phyloP scores from a whole-genome alignment of 306 rosid genomes.

The Gastrolobium villosum region DNA sequence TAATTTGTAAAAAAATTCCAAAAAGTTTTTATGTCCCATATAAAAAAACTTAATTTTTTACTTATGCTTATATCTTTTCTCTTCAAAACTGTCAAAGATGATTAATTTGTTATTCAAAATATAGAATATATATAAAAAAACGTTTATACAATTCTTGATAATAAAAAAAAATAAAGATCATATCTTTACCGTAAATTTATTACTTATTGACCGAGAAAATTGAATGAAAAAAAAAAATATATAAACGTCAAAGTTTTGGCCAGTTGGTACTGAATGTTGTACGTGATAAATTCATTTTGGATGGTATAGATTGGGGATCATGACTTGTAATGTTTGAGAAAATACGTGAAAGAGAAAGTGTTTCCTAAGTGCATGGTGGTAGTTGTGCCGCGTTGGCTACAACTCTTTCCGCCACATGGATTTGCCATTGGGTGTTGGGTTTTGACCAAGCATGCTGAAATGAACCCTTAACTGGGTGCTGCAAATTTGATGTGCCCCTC shows the following conservation, averaged over 20 bases:
- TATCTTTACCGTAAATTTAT: not conserved
- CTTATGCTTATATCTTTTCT: constrained; percentile 21
- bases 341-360: constrained; percentile 19
- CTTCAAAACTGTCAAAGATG: not conserved
- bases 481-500: not conserved
- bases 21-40: too few species aligned
- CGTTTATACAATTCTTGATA: not conserved
- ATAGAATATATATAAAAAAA: not conserved
- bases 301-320: not conserved
- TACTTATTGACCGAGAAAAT: not conserved
- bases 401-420: constrained; percentile 46
- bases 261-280: not conserved
- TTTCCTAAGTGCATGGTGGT: constrained; percentile 32
- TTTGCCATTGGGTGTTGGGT: constrained; percentile 36
- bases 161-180: too few species aligned
- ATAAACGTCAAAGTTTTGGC: not conserved
- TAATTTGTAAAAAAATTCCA: too few species aligned
- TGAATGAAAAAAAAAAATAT: too few species aligned
- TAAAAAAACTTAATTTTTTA: constrained; percentile 4
- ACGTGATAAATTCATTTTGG: not conserved
- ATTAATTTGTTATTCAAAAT: not conserved
- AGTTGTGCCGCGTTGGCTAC: constrained; percentile 41
- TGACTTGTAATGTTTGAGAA: not conserved
- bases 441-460: constrained; percentile 28
- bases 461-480: not conserved